A percentile compares a stretch with the other conserved stretches of the same genome.
phyloP scores from a whole-genome alignment of 139 green algal species.

The Closterium sp. region DNA sequence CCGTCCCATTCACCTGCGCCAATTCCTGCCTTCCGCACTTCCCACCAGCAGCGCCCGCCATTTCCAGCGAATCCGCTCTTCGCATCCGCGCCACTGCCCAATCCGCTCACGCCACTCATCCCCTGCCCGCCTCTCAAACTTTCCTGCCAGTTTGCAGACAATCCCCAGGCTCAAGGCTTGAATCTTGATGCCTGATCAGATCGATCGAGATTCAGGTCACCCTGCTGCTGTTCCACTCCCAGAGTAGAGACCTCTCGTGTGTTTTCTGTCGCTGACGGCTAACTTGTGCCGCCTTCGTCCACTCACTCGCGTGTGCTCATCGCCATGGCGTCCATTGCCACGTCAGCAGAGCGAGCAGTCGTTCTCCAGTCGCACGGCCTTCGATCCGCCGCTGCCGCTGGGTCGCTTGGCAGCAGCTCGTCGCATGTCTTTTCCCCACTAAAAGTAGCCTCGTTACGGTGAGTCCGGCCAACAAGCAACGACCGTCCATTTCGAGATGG shows the following conservation, averaged over 20 bases:
- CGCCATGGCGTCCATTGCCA: not conserved
- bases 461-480: not conserved
- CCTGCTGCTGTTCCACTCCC: no score
- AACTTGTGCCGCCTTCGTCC: not conserved
- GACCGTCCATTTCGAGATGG: no score
- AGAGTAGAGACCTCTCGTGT: no score
- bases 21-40: not conserved
- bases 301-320: not conserved
- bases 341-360: not conserved
- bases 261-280: not conserved
- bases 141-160: no score
- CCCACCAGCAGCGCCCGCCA: not conserved
- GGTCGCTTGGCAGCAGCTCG: not conserved
- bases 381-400: not conserved
- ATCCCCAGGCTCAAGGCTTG: no score
- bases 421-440: not conserved
- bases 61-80: not conserved
- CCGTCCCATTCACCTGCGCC: not conserved
- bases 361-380: not conserved
- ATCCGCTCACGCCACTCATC: not conserved
- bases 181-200: no score
- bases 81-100: not conserved
- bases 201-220: no score
- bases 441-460: not conserved
- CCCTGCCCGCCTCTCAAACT: no score